Base-by-base conservation (phyloP, 129 eudicot genomes). In the Lactuca sativa region DNA sequence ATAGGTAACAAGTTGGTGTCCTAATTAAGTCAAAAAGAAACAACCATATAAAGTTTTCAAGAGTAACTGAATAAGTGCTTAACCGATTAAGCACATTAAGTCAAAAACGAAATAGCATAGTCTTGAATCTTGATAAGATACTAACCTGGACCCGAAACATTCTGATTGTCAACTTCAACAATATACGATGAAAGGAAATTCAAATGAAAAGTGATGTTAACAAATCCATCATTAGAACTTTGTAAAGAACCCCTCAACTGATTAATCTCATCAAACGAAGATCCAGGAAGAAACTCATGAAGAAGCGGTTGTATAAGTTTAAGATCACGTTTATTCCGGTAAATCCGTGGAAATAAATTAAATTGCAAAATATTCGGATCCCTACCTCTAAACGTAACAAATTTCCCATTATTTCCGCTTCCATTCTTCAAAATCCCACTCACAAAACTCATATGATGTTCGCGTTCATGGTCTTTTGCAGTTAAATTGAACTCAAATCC, bases 221-320 rank as follows among this genome's bases (percentile, higher is more conserved):
- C 66, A 36, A 85, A 32, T 65, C 98, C 98, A 81, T 83, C 76
- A 32, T 62, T 78, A 40, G 92, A 75, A 63, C 72, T 85, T 62
- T 89, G 79, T 31, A 93, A 83, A 18, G 97, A 90, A 2, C 77
- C 71, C 66, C 74, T 92, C 34, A 93, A 75, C 70, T 78, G 84
- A 81, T 65, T 86, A 47, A 60, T 73, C 64, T 89, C 95, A 14
- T 84, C 54, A 78, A 79, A 75, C 66, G 60, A 83, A 14, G 97
- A 85, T 30, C 95, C 98, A 15, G 95, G 98, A 52, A 93, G 82
- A 55, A 89, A 93, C 65, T 90, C 97, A 37, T 93, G 95, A 79
- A 93, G 81, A 47, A 87, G 84, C 70, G 98, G 98, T 47, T 93
- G 97, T 65, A 93, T 81, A 76, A 93, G 95, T 86, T 83, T 90